A percentile compares a stretch with the other conserved stretches of the same genome.
phyloP scores from a whole-genome alignment of 768 basidiomycete species.

The Lentinula guzmanii region DNA sequence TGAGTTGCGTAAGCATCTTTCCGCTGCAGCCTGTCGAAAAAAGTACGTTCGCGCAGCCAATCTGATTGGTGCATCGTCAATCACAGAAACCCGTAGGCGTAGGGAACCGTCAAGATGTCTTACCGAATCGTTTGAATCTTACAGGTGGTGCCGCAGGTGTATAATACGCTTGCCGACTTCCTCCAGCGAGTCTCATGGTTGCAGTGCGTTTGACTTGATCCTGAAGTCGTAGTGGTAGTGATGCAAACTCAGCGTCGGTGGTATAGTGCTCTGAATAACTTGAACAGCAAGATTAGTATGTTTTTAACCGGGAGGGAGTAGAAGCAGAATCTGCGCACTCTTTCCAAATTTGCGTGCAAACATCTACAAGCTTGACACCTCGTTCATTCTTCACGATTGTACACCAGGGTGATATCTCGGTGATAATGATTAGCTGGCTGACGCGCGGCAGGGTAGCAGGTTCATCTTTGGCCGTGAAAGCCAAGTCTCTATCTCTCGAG shows the following conservation, averaged over 20 bases:
- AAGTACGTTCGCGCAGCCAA: conserved; percentile 70
- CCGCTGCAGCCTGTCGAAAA: conserved; percentile 58
- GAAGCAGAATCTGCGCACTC: conserved; percentile 46
- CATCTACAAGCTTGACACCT: conserved; percentile 73
- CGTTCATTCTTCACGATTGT: conserved; percentile 64
- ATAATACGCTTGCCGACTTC: conserved; percentile 37
- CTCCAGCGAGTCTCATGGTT: conserved; percentile 22
- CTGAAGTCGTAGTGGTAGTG: conserved; percentile 58
- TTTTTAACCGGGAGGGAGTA: background rate
- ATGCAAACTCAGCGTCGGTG: conserved; percentile 58
- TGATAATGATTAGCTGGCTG: conserved; percentile 51
- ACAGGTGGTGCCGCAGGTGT: conserved; percentile 40
- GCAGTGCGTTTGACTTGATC: conserved; percentile 68
- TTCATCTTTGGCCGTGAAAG: conserved; percentile 48
- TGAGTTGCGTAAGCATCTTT: conserved; percentile 53
- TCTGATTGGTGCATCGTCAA: conserved; percentile 33
- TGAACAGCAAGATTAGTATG: conserved; percentile 6
- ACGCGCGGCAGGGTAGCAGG: conserved; percentile 69
- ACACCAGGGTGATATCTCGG: conserved; percentile 68
- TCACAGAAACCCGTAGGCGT: background rate
- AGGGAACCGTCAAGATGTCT: conserved; percentile 15
- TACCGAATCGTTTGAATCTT: conserved; percentile 59
- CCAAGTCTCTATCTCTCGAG: conserved; percentile 52
- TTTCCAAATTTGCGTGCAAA: conserved; percentile 67
- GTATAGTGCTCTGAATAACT: conserved; percentile 69